Percentiles rank a stretch among this genome's conserved stretches.
Evolutionary conservation across 257 asterid species (phyloP).

Genomic region (Buddleja alternifolia): DNA sequence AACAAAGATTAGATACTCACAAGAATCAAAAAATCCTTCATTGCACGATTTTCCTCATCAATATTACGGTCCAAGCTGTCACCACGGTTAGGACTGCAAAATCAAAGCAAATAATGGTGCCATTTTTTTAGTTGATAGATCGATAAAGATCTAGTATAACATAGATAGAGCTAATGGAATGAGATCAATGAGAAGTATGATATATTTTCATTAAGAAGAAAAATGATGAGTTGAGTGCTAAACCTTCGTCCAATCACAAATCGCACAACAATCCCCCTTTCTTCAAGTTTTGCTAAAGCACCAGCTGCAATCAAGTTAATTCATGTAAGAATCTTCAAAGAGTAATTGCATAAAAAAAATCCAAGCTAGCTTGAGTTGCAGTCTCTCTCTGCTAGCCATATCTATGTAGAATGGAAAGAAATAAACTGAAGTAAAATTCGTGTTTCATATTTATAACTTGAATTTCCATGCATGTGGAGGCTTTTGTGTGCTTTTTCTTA

Average conservation of each 20-base stretch:
- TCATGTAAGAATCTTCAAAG: constrained; percentile 2
- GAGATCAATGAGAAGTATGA: constrained; percentile 24
- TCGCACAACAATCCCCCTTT: constrained; percentile 71
- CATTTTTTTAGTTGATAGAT: constrained; percentile 28
- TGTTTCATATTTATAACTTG: background rate
- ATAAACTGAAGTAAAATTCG: background rate
- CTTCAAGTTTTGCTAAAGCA: constrained; percentile 71
- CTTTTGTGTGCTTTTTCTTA: background rate
- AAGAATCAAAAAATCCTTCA: constrained; percentile 80
- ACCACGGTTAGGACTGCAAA: constrained; percentile 87
- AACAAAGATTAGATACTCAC: constrained; percentile 48
- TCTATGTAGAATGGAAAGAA: constrained; percentile 15
- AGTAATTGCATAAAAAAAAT: constrained; percentile 5
- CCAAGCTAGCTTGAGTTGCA: background rate
- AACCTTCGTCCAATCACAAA: constrained; percentile 92
- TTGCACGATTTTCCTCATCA: constrained; percentile 68
- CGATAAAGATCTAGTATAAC: constrained; percentile 16
- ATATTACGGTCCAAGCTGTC: constrained; percentile 93
- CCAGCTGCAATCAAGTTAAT: constrained; percentile 54
- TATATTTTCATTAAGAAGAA: constrained; percentile 21
- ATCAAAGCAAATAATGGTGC: constrained; percentile 29
- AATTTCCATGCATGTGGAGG: constrained; percentile 18
- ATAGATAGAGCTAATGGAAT: background rate
- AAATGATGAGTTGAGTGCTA: constrained; percentile 28
- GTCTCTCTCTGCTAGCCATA: background rate